phyloP scores from a whole-genome alignment of 148 eudicot genomes.

The Fallopia convolvulus region DNA sequence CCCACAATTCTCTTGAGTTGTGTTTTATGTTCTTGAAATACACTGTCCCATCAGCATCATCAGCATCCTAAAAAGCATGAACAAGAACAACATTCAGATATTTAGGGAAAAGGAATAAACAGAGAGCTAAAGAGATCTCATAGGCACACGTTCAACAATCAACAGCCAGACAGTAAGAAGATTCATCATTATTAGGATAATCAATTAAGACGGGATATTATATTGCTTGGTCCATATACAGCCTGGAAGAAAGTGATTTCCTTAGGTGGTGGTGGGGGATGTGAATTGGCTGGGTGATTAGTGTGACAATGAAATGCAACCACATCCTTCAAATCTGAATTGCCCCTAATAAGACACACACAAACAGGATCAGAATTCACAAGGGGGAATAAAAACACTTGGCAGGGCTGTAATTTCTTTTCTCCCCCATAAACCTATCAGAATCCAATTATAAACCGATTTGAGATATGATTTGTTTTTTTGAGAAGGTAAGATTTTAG shows the following conservation, averaged over 20 bases:
- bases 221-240: not conserved
- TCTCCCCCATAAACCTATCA: not conserved
- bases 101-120: not conserved
- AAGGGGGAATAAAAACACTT: not conserved
- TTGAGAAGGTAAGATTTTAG: too few relatives aligned
- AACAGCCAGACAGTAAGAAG: not conserved
- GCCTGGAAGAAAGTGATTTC: conserved; percentile 5
- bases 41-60: not conserved
- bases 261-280: not conserved
- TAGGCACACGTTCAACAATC: not conserved
- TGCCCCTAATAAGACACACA: not conserved
- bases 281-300: not conserved
- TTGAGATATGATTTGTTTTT: not conserved
- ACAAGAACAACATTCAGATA: not conserved
- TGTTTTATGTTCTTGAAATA: not conserved
- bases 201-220: not conserved
- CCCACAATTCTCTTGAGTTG: not conserved
- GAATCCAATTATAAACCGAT: not conserved
- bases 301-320: not conserved
- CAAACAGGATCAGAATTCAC: not conserved
- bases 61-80: not conserved
- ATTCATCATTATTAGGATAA: not conserved
- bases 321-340: not conserved
- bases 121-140: not conserved
- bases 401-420: not conserved